Conservation (phyloP, 257 asterid species). For the Nicotiana attenuata region DNA sequence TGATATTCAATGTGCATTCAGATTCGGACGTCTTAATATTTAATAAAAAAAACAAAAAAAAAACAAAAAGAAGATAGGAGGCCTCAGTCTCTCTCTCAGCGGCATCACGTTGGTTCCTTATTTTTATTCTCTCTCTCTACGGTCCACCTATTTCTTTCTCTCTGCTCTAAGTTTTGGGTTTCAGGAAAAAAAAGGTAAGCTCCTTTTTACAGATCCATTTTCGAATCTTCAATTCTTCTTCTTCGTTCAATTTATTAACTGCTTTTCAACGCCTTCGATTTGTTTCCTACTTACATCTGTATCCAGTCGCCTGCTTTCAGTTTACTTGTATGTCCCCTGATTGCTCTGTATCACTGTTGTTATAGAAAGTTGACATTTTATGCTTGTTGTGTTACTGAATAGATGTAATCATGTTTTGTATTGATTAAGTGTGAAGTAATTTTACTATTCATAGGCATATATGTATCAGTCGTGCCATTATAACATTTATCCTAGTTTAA, state of each 20-base stretch:
- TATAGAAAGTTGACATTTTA: background rate
- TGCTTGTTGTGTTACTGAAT: background rate
- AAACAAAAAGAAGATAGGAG: too few species aligned
- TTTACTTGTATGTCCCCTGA: background rate
- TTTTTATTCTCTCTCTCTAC: background rate
- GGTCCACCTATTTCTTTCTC: background rate
- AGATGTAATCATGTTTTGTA: background rate
- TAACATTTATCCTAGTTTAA: background rate
- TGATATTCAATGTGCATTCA: too few species aligned
- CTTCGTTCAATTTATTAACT: background rate
- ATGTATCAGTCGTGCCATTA: background rate
- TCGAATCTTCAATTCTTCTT: background rate
- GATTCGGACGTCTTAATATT: too few species aligned
- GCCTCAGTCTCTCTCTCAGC: background rate
- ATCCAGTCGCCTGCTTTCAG: background rate
- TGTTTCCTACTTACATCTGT: background rate
- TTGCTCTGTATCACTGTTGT: background rate
- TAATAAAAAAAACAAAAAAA: too few species aligned
- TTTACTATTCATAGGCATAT: background rate
- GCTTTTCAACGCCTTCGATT: background rate
- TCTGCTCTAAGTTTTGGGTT: background rate
- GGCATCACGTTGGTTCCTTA: background rate
- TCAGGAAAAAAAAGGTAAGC: slow-evolving; percentile 11
- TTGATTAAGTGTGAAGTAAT: background rate
- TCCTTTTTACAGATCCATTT: slow-evolving; percentile 19